Conservation (phyloP, 1,284 basidiomycete species). For the Naganishia sp. region DNA sequence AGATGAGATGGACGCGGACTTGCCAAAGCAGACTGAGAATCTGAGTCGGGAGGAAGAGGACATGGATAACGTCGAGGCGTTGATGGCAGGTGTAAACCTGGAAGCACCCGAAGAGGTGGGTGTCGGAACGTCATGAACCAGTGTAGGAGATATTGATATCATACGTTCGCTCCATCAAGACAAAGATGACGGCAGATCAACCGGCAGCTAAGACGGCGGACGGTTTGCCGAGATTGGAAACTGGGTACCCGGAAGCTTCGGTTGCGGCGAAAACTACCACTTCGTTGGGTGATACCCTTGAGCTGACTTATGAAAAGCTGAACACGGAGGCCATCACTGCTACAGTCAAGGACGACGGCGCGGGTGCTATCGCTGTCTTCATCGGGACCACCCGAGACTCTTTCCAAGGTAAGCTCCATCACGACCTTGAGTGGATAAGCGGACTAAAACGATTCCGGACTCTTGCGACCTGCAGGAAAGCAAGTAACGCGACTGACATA, state of each 20-base stretch:
- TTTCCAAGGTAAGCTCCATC: conserved; percentile 57
- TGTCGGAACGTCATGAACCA: not conserved
- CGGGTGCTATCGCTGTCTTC: conserved; percentile 72
- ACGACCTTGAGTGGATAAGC: not conserved
- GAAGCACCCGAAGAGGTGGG: conserved; percentile 26
- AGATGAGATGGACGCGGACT: conserved; percentile 24
- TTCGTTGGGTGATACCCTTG: conserved; percentile 58
- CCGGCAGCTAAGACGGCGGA: too few relatives aligned
- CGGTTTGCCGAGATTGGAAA: not conserved
- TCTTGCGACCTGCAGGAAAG: conserved; percentile 28
- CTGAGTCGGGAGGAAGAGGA: conserved; percentile 17
- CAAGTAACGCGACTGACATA: conserved; percentile 36
- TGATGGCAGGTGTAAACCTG: conserved; percentile 31
- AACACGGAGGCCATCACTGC: conserved; percentile 62
- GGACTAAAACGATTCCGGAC: not conserved
- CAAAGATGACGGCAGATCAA: too few relatives aligned
- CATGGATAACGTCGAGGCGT: conserved; percentile 32
- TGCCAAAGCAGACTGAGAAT: not conserved
- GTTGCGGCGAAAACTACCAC: conserved; percentile 33
- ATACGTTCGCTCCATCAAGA: too few relatives aligned
- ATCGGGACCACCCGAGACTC: conserved; percentile 70
- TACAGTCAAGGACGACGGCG: conserved; percentile 64
- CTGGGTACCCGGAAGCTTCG: conserved; percentile 29
- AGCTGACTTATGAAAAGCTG: conserved; percentile 64
- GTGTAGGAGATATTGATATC: too few relatives aligned